phyloP scores from a whole-genome alignment of 768 basidiomycete genomes.

The Lactifluus subvellereus region DNA sequence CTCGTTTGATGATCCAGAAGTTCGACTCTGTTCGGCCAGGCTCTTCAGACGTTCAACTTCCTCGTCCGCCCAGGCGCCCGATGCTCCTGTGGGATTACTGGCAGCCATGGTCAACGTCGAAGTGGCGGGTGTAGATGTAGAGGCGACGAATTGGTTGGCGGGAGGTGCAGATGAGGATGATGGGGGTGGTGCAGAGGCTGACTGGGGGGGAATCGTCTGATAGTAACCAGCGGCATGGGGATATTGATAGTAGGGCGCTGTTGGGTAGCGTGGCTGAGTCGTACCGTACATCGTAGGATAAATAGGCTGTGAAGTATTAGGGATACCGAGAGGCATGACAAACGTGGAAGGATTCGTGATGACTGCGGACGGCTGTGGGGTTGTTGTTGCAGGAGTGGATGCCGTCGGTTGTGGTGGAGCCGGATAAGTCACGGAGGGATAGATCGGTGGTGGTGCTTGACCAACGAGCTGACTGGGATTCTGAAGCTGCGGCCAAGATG shows the following conservation, averaged over 20 bases:
- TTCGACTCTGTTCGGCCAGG: constrained; percentile 60
- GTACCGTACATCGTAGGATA: constrained; percentile 34
- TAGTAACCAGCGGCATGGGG: constrained; percentile 33
- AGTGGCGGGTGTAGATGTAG: constrained; percentile 10
- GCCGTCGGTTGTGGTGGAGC: constrained; percentile 30
- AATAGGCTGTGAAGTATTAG: constrained; percentile 39
- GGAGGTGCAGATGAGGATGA: constrained; percentile 30
- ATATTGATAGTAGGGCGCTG: constrained; percentile 60
- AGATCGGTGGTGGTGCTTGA: constrained; percentile 58
- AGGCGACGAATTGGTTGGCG: constrained; percentile 17
- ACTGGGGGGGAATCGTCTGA: constrained; percentile 17
- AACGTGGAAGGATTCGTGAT: constrained; percentile 71
- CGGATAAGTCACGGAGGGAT: constrained; percentile 33
- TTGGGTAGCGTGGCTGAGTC: constrained; percentile 45
- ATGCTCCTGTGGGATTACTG: constrained; percentile 40
- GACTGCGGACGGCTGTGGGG: constrained; percentile 39
- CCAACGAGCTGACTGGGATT: constrained; percentile 67
- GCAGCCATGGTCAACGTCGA: constrained; percentile 22
- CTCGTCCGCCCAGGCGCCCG: constrained; percentile 75
- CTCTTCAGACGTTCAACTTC: constrained; percentile 65
- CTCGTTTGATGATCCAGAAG: constrained; percentile 40
- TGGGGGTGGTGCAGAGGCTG: constrained; percentile 18
- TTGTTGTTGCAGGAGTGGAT: constrained; percentile 30
- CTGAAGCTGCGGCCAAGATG: constrained; percentile 46
- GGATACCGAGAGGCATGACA: constrained; percentile 54